phyloP scores from a whole-genome alignment of 352 stramenopile species.

The Aphanomyces euteiches region DNA sequence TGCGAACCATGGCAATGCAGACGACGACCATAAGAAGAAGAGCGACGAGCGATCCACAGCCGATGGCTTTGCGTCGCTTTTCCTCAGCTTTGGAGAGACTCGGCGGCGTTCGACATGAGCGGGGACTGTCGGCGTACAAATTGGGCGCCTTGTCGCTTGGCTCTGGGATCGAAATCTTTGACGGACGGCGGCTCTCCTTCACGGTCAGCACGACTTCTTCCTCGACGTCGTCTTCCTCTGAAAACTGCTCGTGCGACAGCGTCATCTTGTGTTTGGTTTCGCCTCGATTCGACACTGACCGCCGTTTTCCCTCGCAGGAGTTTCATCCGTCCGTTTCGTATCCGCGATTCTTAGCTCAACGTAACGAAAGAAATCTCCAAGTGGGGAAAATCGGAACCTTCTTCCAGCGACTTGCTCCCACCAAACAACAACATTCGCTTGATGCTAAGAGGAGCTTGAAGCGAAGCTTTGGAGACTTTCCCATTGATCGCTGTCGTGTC shows the following conservation, averaged over 20 bases:
- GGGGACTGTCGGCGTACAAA: conserved; percentile 70
- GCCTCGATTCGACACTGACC: conserved; percentile 14
- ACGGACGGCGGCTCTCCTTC: conserved; percentile 30
- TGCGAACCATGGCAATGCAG: conserved; percentile 59
- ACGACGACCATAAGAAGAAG: conserved; percentile 60
- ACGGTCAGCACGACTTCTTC: conserved; percentile 44
- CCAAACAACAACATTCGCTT: no score
- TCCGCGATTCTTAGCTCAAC: neutral
- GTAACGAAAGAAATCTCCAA: neutral
- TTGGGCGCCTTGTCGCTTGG: conserved; percentile 31
- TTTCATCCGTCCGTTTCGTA: conserved; percentile 14
- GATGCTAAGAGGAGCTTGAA: no score
- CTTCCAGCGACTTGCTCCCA: no score
- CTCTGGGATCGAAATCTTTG: conserved; percentile 23
- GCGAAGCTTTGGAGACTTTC: no score
- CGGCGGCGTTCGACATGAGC: conserved; percentile 36
- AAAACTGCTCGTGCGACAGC: conserved; percentile 27
- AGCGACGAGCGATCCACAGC: conserved; percentile 49
- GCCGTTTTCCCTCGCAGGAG: neutral
- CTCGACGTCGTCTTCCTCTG: conserved; percentile 39
- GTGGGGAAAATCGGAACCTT: no score
- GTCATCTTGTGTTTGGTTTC: neutral
- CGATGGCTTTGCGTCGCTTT: conserved; percentile 48
- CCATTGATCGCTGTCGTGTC: no score
- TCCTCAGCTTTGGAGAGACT: conserved; percentile 52